Base-by-base conservation (phyloP, 148 eudicot genomes). In the Cornus florida region DNA sequence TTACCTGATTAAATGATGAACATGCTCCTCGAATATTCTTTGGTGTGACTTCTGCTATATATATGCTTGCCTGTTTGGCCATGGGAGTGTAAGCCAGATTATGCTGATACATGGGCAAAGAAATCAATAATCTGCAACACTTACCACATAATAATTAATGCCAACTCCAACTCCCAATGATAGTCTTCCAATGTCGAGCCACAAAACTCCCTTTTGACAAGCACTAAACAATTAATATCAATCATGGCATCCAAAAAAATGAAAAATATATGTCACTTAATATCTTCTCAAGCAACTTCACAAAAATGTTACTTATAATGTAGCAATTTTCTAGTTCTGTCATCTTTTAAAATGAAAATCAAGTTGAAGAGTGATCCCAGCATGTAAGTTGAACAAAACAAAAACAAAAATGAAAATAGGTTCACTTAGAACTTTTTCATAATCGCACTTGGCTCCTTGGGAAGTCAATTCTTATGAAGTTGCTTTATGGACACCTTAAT, bases 21-120 rank as follows among this genome's bases (percentile, higher is more conserved):
- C 62, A 70, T 12, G 82, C 90, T 41, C 92, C 92, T 43, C 92
- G 85, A 76, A 87, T 77, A 64, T 87, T 84, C 73, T 72, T 81
- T 41, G 92, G 92, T 39, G 90, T 69, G 12, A 89, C 82, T 74
- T 89, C 92, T 8, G 89, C 87, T 23, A 89, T 67, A 72, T 87
- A 89, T 60, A 87, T 76, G 4, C 89, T 86, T 74, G 78, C 81
- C 92, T 89, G 83, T 80, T 67, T 48, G 14, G 10, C 53, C 35
- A 32, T 28, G 31, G 14, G 50, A 28, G 68, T 69, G 16, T 67
- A 13, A 31, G 72, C 19, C 59, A 2, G 48, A 53, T 53, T 16
- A 53, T 53, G 59, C 16, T 16, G 17, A 53, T 12, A 14, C 10
- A 35, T 35, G 38, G 28, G 7, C 17, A 32, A 32, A 22, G 12